A percentile compares a stretch with the other conserved stretches of the same genome.
These are phyloP conservation scores for Myxozyma mucilagina DNA, from an alignment of 805 yeast genomes.

Conservation along the genomic window DNA sequence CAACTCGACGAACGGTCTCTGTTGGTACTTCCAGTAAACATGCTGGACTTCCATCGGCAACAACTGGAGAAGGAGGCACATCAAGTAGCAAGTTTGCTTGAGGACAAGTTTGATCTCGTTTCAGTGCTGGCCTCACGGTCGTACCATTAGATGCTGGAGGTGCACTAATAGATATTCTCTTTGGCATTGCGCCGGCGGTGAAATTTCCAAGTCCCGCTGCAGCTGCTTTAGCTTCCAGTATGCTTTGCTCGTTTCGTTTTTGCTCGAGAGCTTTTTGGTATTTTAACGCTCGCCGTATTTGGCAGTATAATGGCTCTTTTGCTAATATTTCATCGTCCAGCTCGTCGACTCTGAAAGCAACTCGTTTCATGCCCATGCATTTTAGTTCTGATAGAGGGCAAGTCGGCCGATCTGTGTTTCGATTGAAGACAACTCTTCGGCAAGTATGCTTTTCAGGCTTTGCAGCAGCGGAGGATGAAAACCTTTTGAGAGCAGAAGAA, in stretches of 20 bases:
- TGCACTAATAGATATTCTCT: background rate
- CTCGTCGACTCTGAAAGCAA: slow-evolving; percentile 29
- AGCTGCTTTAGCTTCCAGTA: slow-evolving; percentile 1
- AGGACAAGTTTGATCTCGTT: slow-evolving; percentile 2
- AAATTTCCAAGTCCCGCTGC: slow-evolving; percentile 1
- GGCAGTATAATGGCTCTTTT: slow-evolving; percentile 27
- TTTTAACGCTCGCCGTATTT: slow-evolving; percentile 23
- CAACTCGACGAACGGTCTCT: background rate
- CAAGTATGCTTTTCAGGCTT: background rate
- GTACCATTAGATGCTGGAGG: background rate
- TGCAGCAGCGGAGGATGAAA: slow-evolving; percentile 15
- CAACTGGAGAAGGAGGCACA: background rate
- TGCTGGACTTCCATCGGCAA: background rate
- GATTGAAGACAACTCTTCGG: slow-evolving; percentile 27
- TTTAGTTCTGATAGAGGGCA: slow-evolving; percentile 28
- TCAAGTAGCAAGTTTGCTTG: slow-evolving; percentile 1
- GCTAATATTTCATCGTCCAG: slow-evolving; percentile 27
- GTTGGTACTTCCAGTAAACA: background rate
- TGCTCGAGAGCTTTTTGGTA: slow-evolving; percentile 10
- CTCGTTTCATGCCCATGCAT: slow-evolving; percentile 17
- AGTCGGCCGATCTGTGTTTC: slow-evolving; percentile 13
- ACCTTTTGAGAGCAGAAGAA: slow-evolving; percentile 14
- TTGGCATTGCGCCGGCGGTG: slow-evolving; percentile 4
- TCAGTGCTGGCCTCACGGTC: background rate
- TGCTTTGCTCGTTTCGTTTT: background rate